Evolutionary conservation across 345 rosid species (phyloP).

Genomic region (Eucalyptus regnans): DNA sequence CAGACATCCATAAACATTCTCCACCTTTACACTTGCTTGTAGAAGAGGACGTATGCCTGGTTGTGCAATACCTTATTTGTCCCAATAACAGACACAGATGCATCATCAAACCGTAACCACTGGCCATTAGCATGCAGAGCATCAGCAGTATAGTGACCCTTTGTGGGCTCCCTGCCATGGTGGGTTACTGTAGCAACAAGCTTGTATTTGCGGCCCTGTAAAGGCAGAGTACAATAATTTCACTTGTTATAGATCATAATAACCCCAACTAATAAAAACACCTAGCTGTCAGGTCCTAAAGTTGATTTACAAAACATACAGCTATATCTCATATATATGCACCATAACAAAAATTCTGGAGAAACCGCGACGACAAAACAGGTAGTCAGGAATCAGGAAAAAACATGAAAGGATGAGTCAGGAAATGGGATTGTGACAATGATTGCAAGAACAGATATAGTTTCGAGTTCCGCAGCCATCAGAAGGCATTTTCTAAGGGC

Average conservation of each 20-base stretch:
- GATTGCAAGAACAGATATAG: not conserved
- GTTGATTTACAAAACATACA: not conserved
- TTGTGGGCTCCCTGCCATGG: conserved; percentile 87
- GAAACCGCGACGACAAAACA: not conserved
- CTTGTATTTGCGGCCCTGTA: conserved; percentile 73
- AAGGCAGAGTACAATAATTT: not conserved
- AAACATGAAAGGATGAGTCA: not conserved
- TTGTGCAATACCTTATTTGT: conserved; percentile 68
- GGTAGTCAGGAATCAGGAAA: not conserved
- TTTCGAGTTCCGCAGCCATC: not conserved
- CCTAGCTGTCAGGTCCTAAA: not conserved
- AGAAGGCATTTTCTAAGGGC: not conserved
- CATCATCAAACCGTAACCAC: conserved; percentile 88
- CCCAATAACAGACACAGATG: conserved; percentile 56
- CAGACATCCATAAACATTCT: not conserved
- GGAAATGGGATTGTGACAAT: not conserved
- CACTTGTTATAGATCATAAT: not conserved
- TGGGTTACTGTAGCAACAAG: conserved; percentile 91
- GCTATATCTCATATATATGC: not conserved
- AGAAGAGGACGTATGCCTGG: conserved; percentile 93
- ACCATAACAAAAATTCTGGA: not conserved
- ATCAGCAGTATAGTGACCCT: conserved; percentile 94
- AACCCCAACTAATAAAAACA: not conserved
- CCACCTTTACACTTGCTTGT: conserved; percentile 49
- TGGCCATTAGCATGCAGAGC: conserved; percentile 48